phyloP scores from a whole-genome alignment of 345 rosid species.

The Microthlaspi erraticum region DNA sequence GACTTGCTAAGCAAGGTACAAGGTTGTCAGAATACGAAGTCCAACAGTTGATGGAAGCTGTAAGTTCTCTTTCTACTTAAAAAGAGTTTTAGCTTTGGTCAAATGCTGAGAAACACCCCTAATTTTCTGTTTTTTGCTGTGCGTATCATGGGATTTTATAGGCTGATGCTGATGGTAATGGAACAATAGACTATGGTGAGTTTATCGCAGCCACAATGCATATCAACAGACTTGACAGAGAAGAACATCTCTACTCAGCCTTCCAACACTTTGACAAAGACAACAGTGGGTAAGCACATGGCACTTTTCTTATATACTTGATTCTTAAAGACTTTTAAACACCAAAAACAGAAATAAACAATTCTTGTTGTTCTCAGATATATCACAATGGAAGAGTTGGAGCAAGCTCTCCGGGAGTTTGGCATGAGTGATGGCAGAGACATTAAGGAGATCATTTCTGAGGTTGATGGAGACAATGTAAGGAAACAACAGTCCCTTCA shows the following conservation, averaged over 20 bases:
- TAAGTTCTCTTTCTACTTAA: slow-evolving; percentile 37
- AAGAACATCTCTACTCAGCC: slow-evolving; percentile 76
- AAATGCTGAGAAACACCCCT: slow-evolving; percentile 3
- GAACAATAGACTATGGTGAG: slow-evolving; percentile 65
- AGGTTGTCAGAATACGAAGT: slow-evolving; percentile 63
- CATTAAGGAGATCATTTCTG: slow-evolving; percentile 60
- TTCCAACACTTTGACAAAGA: slow-evolving; percentile 81
- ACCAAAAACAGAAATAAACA: slow-evolving; percentile 6
- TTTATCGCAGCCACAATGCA: slow-evolving; percentile 72
- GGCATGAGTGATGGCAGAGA: slow-evolving; percentile 68
- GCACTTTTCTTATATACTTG: neutral
- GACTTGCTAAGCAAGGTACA: slow-evolving; percentile 68
- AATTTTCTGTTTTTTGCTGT: slow-evolving; percentile 9
- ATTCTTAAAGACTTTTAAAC: neutral
- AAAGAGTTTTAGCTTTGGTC: slow-evolving; percentile 25
- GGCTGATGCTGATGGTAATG: slow-evolving; percentile 68
- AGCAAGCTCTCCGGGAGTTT: slow-evolving; percentile 61
- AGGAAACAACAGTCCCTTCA: slow-evolving; percentile 43
- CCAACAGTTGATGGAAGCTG: slow-evolving; percentile 67
- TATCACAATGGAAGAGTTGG: slow-evolving; percentile 67
- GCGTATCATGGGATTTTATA: neutral
- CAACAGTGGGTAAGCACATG: slow-evolving; percentile 65
- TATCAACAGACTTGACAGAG: slow-evolving; percentile 68
- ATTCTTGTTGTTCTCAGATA: slow-evolving; percentile 42
- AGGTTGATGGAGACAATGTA: slow-evolving; percentile 66